These are phyloP conservation scores for Wickerhamomyces sydowiorum DNA, from an alignment of 805 yeast species.

Conservation along the genomic window DNA sequence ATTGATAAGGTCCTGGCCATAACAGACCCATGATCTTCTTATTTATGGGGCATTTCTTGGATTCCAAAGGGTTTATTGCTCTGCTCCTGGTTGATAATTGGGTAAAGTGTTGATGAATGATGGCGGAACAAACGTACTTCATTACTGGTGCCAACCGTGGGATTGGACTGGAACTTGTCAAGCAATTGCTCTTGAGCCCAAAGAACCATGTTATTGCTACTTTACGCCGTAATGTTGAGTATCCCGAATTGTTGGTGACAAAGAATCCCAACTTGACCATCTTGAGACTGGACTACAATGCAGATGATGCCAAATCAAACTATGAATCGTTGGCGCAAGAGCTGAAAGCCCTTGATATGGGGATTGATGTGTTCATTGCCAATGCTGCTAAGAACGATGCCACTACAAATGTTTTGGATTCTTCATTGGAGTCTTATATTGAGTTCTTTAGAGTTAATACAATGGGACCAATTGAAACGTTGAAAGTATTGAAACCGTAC, in stretches of 20 bases:
- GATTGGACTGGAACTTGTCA: slow-evolving; percentile 17
- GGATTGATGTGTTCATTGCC: slow-evolving; percentile 30
- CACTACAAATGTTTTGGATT: slow-evolving; percentile 11
- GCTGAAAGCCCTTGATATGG: slow-evolving; percentile 12
- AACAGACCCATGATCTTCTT: too few species aligned
- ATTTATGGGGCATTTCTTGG: too few species aligned
- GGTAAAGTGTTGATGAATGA: background rate
- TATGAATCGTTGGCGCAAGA: slow-evolving; percentile 12
- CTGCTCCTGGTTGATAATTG: too few species aligned
- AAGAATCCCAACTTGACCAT: slow-evolving; percentile 17
- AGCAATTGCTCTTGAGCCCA: slow-evolving; percentile 10
- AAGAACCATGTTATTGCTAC: slow-evolving; percentile 21
- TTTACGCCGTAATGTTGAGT: slow-evolving; percentile 7
- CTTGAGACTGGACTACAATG: slow-evolving; percentile 15
- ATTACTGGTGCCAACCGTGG: slow-evolving; percentile 23
- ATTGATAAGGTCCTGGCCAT: too few species aligned
- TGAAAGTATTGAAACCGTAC: slow-evolving; percentile 25
- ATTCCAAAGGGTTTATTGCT: too few species aligned
- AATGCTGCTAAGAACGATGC: slow-evolving; percentile 28
- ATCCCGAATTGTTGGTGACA: slow-evolving; percentile 14
- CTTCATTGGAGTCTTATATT: slow-evolving; percentile 15
- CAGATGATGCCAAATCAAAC: slow-evolving; percentile 5
- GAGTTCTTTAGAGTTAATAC: slow-evolving; percentile 23
- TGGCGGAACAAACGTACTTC: slow-evolving; percentile 16
- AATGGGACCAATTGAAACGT: slow-evolving; percentile 27